Conservation (phyloP, 306 rosid genomes). For the Aeschynomene evenia region DNA sequence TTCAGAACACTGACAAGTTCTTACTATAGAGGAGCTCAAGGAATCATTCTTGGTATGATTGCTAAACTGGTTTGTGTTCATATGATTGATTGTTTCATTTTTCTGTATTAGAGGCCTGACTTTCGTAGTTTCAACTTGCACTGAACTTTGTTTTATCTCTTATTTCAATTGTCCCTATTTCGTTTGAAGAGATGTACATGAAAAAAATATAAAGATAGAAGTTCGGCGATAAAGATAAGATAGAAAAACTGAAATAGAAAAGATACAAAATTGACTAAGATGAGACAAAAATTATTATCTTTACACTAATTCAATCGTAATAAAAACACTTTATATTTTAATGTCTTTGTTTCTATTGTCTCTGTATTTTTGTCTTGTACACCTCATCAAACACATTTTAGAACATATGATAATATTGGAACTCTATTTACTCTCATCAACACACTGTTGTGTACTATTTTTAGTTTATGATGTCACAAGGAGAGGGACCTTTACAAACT, state of each 20-base stretch:
- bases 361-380: too few species aligned
- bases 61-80: conserved; percentile 22
- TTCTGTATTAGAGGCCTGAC: not conserved
- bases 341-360: too few species aligned
- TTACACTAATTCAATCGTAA: too few species aligned
- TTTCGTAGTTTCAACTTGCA: not conserved
- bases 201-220: too few species aligned
- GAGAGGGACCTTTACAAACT: conserved; percentile 77
- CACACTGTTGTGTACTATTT: conserved; percentile 8
- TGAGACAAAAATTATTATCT: too few species aligned
- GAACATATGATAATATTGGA: not conserved
- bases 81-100: not conserved
- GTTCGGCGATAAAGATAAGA: too few species aligned
- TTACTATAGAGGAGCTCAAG: conserved; percentile 94
- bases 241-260: too few species aligned
- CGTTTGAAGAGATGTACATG: too few species aligned
- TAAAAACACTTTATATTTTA: too few species aligned
- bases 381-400: too few species aligned
- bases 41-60: conserved; percentile 94
- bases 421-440: not conserved
- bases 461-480: conserved; percentile 88
- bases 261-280: too few species aligned
- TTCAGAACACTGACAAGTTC: conserved; percentile 93
- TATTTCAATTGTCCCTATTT: not conserved
- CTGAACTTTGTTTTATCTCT: not conserved